Evolutionary conservation across 306 rosid genomes (phyloP).

Genomic region (Ziziphus jujuba): DNA sequence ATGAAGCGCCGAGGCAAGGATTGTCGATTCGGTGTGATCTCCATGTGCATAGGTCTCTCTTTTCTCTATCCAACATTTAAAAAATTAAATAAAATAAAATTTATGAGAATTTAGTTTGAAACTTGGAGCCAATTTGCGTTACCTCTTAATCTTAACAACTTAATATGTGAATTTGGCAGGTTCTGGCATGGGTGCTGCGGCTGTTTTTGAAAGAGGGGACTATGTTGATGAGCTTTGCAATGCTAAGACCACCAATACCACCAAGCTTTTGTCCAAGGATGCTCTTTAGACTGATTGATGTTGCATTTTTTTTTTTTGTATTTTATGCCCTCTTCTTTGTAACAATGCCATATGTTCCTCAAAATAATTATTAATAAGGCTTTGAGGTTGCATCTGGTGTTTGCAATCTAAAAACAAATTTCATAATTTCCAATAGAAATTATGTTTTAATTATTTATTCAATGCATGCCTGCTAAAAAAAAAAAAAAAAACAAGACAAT

Average conservation of each 20-base stretch:
- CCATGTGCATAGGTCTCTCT: conserved; percentile 87
- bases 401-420: too few relatives aligned
- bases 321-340: too few relatives aligned
- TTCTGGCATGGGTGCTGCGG: conserved; percentile 95
- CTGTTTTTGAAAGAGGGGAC: conserved; percentile 85
- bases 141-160: too few relatives aligned
- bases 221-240: conserved; percentile 38
- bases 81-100: not conserved
- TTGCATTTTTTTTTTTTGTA: too few relatives aligned
- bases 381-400: too few relatives aligned
- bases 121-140: not conserved
- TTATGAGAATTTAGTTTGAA: not conserved
- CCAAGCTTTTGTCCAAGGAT: conserved; percentile 7
- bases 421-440: too few relatives aligned
- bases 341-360: too few relatives aligned
- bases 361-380: too few relatives aligned
- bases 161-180: conserved; percentile 41
- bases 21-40: conserved; percentile 76
- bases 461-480: too few relatives aligned
- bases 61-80: not conserved
- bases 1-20: conserved; percentile 84
- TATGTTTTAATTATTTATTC: too few relatives aligned
- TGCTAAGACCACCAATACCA: conserved; percentile 18
- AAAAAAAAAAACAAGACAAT: too few relatives aligned
- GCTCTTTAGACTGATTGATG: not conserved